These are phyloP conservation scores for Zygosaccharomyces lentus DNA, from an alignment of 805 yeast genomes.

Conservation along the genomic window DNA sequence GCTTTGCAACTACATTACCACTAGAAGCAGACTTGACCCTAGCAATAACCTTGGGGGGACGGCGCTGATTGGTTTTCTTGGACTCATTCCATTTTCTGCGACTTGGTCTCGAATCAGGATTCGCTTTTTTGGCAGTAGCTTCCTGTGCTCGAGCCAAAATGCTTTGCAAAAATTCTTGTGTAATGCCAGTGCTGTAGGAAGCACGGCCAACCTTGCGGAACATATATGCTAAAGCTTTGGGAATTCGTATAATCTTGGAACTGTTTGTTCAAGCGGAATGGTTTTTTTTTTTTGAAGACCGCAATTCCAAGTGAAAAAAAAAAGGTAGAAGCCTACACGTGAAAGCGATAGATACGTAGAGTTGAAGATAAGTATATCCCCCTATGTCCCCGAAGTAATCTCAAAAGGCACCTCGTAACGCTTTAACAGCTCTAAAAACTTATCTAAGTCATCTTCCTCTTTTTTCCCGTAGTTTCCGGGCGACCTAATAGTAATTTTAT, in stretches of 20 bases:
- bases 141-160: slow-evolving; percentile 32
- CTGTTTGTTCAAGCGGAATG: not conserved
- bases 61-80: slow-evolving; percentile 5
- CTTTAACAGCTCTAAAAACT: slow-evolving; percentile 5
- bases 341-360: not conserved
- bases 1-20: slow-evolving; percentile 17
- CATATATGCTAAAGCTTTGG: not conserved
- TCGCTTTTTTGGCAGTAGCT: slow-evolving; percentile 24
- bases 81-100: slow-evolving; percentile 6
- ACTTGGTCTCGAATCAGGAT: slow-evolving; percentile 8
- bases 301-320: slow-evolving; percentile 1
- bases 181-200: slow-evolving; percentile 24
- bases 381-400: not conserved
- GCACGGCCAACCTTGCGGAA: slow-evolving; percentile 9
- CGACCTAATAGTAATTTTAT: slow-evolving; percentile 21
- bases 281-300: not conserved
- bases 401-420: slow-evolving; percentile 14
- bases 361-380: too few relatives aligned
- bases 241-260: not conserved
- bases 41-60: slow-evolving; percentile 9
- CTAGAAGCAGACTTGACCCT: slow-evolving; percentile 18
- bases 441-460: not conserved
- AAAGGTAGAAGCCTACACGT: slow-evolving; percentile 1
- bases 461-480: slow-evolving; percentile 1
- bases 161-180: slow-evolving; percentile 32